Base-by-base conservation (phyloP, 2,329 filamentous ascomycete genomes). In the Penicillium freii region DNA sequence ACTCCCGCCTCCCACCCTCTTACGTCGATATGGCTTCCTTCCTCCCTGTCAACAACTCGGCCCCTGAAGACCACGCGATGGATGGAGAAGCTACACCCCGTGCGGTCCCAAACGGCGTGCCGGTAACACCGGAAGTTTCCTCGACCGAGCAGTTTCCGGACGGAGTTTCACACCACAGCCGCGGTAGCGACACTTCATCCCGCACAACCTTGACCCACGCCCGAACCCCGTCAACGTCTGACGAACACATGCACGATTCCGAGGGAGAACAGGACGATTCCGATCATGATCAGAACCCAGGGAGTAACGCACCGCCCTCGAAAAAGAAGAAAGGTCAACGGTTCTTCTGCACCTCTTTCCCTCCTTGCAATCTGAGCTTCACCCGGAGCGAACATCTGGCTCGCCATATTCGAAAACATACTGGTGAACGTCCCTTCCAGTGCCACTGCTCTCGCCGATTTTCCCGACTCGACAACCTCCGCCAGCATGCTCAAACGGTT, bases 271-370 rank as follows among this genome's bases (percentile, higher is more conserved):
- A 84, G 19, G 80, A 73, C 25, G 81, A 73, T 33, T 89, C 89
- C 13, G 89, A 91, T 59, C 84, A 84, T 48, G 87, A 78, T 38
- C 86, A 82, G 64, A 80, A 87, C 23, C 82, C 83, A 56, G 85
- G 82, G 11, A 86, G 88, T 47, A 67, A 69, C 79, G 85, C 42
- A n/a, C 84, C 88, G 61, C 88, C 90, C 9, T 87, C 84, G 51
- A 96, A 95, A 78, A 97, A 97, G 83, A 97, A 96, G 78, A 96
- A 96, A 75, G 91, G 92, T 0, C 92, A 97, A 73, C 86, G 91
- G 45, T 99, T 99, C 75, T 97, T 93, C 75, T 99, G 94, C 77
- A 95, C 89, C 4, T 92, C 96, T 33, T 97, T 91, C 67, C 93
- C 93, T 27, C 92, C 92, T 4, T 99, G 94, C 75, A 92, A 88